phyloP scores from a whole-genome alignment of 805 yeast species.

The Schizosaccharomyces japonicus region DNA sequence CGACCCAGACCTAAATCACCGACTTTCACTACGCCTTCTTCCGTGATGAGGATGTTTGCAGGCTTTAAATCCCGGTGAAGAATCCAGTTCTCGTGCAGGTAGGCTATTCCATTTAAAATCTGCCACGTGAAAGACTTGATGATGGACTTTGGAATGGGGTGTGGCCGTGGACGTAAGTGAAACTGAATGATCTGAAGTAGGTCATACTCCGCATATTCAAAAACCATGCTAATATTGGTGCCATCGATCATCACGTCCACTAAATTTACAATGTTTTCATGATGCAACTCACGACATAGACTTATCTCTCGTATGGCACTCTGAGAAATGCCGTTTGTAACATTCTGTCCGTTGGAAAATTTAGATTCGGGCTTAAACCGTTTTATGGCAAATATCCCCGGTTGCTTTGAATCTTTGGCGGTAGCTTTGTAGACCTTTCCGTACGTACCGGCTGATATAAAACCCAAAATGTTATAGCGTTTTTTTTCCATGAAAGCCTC shows the following conservation, averaged over 20 bases:
- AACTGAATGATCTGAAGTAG: constrained; percentile 77
- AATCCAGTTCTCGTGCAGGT: constrained; percentile 86
- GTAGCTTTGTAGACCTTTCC: constrained; percentile 66
- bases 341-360: constrained; percentile 85
- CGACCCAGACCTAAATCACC: constrained; percentile 16
- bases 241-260: constrained; percentile 69
- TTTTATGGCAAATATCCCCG: constrained; percentile 47
- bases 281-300: constrained; percentile 61
- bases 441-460: constrained; percentile 3
- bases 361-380: constrained; percentile 85
- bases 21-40: constrained; percentile 9
- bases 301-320: constrained; percentile 67
- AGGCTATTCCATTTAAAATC: constrained; percentile 72
- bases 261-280: constrained; percentile 56
- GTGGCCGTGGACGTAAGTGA: constrained; percentile 65
- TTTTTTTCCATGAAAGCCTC: too few relatives aligned
- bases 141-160: constrained; percentile 52
- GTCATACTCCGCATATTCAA: constrained; percentile 92
- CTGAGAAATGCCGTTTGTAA: constrained; percentile 51
- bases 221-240: constrained; percentile 79
- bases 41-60: constrained; percentile 17
- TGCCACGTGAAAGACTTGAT: constrained; percentile 80
- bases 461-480: constrained; percentile 2
- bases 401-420: constrained; percentile 16
- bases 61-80: constrained; percentile 90